Conservation (phyloP, 164 flowering plant species). For the Aristolochia fimbriata region DNA sequence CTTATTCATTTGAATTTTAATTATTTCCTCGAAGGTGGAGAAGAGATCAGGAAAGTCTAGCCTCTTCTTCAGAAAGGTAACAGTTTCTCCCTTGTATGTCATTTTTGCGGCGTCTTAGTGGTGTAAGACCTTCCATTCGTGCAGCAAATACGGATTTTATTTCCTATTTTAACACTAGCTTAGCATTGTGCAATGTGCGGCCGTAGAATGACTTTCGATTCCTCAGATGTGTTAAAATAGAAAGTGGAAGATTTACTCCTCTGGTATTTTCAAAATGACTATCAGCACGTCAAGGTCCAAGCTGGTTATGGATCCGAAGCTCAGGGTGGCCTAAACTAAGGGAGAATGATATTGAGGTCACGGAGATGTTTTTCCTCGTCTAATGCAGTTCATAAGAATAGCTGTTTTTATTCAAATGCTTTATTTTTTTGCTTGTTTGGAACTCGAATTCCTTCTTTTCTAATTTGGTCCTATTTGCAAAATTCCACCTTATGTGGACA, state of each 20-base stretch:
- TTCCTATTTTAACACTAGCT: slow-evolving; percentile 12
- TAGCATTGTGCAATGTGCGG: background rate
- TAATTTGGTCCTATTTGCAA: too few species aligned
- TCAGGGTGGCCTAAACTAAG: too few species aligned
- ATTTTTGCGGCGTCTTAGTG: slow-evolving; percentile 1
- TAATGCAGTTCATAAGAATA: too few species aligned
- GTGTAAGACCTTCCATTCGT: background rate
- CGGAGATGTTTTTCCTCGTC: too few species aligned
- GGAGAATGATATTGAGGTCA: too few species aligned
- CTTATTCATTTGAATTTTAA: background rate
- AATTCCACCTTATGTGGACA: too few species aligned
- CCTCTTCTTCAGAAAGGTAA: slow-evolving; percentile 24
- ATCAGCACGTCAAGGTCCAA: too few species aligned
- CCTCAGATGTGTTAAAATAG: slow-evolving; percentile 3
- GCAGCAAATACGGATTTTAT: background rate
- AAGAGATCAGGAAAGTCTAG: slow-evolving; percentile 41
- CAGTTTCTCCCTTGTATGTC: slow-evolving; percentile 2
- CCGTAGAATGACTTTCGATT: background rate
- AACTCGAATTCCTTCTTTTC: too few species aligned
- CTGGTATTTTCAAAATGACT: too few species aligned
- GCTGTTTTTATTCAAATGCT: too few species aligned
- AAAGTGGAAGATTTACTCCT: background rate
- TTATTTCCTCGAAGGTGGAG: background rate
- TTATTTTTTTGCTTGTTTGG: too few species aligned
- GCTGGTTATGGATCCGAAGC: too few species aligned